Evolutionary conservation across 768 basidiomycete species (phyloP), one percentile per base, ranked within the genome.

Genomic region (Kwoniella bestiolae): DNA sequence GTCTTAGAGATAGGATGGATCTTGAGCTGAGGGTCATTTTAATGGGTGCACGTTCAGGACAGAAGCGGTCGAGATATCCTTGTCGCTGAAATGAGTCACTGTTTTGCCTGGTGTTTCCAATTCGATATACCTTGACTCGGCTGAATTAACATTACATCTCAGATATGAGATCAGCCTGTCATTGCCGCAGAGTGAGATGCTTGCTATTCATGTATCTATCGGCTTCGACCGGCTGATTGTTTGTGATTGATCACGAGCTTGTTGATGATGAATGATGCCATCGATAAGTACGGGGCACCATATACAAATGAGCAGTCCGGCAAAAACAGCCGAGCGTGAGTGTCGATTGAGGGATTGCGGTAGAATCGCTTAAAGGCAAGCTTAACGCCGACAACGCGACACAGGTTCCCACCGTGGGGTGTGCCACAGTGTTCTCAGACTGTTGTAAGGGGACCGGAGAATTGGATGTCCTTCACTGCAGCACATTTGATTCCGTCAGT

Each of bases 261-360:
- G n/a, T n/a, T n/a, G n/a, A n/a, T n/a, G n/a, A n/a, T n/a, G 26
- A 32, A 61, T 61, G 60, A 50, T 61, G 60, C 50, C 49, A 61
- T 61, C 59, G 46, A 25, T 35, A 25, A 29, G 12, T 25, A 12
- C 47, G 28, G 59, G 59, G 59, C 14, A 16, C 38, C 38, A 41
- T 41, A 41, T 41, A 11, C 18, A 41, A 41, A 4, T 14, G 8
- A 41, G 38, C 38, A 3, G 38, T 41, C 8, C 5, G 38, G 7
- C 12, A 18, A 8, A 41, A 4, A 41, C 38, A 11, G 38, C 38
- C 12, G 38, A 41, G 6, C 4, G 38, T 41, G n/a, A n/a, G n/a
- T 21, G 23, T 58, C 26, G 46, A 31, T 32, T 23, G 32, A 21
- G 18, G n/a, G 25, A 45, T 31, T 49, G 34, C 58, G 58, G 18